Base-by-base conservation (phyloP, 768 basidiomycete genomes). In the Termitomyces sp. region DNA sequence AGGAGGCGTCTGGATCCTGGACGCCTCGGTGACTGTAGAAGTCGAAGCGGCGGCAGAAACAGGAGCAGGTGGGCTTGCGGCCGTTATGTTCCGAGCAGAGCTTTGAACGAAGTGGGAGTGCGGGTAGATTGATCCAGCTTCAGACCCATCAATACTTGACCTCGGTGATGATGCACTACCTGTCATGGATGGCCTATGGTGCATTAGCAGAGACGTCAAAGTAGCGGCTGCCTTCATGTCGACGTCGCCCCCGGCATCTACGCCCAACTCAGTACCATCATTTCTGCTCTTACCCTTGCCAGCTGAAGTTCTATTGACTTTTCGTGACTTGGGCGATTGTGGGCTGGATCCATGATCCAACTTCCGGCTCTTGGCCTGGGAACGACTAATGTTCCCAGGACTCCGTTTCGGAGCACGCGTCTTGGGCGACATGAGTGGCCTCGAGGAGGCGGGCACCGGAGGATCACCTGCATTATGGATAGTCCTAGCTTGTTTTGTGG, bases 171-270 rank as follows among this genome's bases (percentile, higher is more conserved):
- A 81, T 45, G 79, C 81, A 68, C 83, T 84, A 30, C 78, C 79
- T 26, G 78, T 74, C 14, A 85, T 82, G 10, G 85, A 84, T 20
- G 86, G 84, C 48, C 84, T 78, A 56, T 87, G 81, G 58, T 87
- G 82, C 57, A 88, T 76, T 56, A 87, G 76, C 55, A 92, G 76
- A 12, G 85, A 85, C 0, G 91, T 91, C 62, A 93, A 75, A 9
- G 91, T 89, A 27, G 87, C 88, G 7, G 90, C 91, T 40, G 90
- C 91, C 69, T 91, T 88, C 82, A 91, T 88, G 69, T 91, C 89
- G 50, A 87, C 77, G 64, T 86, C 87, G 13, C 77, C 81, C 57
- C 83, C 82, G 14, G 72, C 74, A 53, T 80, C 68, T 68, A 67
- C 65, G 52, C n/a, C n/a, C 50, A 52, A 40, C 26, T 60, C 71